phyloP scores from a whole-genome alignment of 148 eudicot genomes.

The Heliamphora exappendiculata region DNA sequence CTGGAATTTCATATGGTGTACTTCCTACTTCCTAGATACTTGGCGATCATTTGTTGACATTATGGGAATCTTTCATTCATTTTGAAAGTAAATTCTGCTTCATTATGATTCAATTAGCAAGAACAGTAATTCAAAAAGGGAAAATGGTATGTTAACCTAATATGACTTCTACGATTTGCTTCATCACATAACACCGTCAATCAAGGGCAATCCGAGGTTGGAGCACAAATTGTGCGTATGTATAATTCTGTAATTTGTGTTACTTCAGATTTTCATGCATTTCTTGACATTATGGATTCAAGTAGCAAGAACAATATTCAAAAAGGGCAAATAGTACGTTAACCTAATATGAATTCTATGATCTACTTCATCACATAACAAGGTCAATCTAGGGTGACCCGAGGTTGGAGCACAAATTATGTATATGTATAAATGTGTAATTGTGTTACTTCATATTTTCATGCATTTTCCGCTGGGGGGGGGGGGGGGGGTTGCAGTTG shows the following conservation, averaged over 20 bases:
- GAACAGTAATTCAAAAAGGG: not conserved
- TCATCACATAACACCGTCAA: not conserved
- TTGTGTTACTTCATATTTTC: not conserved
- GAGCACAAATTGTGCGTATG: not conserved
- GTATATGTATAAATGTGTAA: too few relatives aligned
- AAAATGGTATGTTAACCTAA: not conserved
- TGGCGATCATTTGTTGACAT: not conserved
- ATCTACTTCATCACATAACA: not conserved
- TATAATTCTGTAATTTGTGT: too few relatives aligned
- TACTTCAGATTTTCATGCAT: not conserved
- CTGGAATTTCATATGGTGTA: not conserved
- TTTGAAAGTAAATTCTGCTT: too few relatives aligned
- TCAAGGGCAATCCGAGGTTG: not conserved
- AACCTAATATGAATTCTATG: not conserved
- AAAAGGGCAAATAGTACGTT: not conserved
- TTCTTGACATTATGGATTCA: too few relatives aligned
- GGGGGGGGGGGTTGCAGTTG: not conserved
- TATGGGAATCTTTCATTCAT: not conserved
- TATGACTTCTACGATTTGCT: not conserved
- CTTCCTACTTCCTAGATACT: not conserved
- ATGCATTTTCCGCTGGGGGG: too few relatives aligned
- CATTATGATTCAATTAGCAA: not conserved
- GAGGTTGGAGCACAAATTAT: not conserved
- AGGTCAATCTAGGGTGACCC: not conserved
- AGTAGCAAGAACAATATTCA: not conserved